Evolutionary conservation across 106 monocot species (phyloP), one percentile per base, ranked within the genome.

Genomic region (Amphibolis antarctica): DNA sequence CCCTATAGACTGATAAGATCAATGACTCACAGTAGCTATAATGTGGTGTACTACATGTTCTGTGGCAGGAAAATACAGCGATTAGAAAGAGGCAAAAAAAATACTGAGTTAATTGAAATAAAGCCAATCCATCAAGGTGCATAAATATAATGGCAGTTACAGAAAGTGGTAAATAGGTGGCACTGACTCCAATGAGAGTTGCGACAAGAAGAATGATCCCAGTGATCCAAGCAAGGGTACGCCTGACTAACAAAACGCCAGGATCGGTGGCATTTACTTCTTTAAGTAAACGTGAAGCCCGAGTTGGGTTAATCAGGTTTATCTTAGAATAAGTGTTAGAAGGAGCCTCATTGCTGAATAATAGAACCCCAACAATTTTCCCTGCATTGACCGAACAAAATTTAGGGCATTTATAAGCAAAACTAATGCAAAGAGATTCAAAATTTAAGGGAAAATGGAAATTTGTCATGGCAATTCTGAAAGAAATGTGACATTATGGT

Each of bases 201-300:
- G 86, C 90, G 14, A 90, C 64, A 43, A 98, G 60, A 61, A 98
- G 80, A 75, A 98, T 90, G 64, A 98, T 75, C 19, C 83, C 96
- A 31, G 96, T 98, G 69, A 87, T 89, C 96, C 89, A 98, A 46
- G 96, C 96, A 66, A 90, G 78, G 70, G 12, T 90, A 43, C 48
- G 59, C 61, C 96, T 80, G 12, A 87, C 96, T 53, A 90, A 67
- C 27, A 89, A 66, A 19, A 80, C 1, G 45, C 69, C 68, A 67
- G 75, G 24, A 71, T 73, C 67, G 31, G 46, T 0, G 48, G 48
- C 36, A 46, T 6, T 49, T 7, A 12, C 51, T 62, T 90, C 90
- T 63, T 69, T 72, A 62, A 98, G 56, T 76, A 0, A 60, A 27
- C 89, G 63, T 20, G 76, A 66, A 69, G 55, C 21, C 12, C 55